phyloP scores from a whole-genome alignment of 305 asterid species.

The Stenogyne calaminthoides region DNA sequence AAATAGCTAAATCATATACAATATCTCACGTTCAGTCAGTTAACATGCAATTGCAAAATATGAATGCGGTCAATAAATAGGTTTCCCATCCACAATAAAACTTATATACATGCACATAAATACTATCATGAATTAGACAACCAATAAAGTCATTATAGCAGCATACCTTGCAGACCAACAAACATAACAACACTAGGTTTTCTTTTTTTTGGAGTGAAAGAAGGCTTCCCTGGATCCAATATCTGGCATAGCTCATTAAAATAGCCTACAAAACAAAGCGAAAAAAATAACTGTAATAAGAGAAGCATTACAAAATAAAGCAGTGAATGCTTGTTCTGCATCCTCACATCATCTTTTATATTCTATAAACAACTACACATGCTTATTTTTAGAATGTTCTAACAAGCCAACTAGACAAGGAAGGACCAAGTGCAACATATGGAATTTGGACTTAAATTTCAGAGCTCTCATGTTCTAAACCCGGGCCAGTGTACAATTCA shows the following conservation, averaged over 20 bases:
- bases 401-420: neutral
- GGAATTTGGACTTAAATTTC: neutral
- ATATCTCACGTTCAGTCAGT: neutral
- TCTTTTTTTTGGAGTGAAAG: conserved; percentile 86
- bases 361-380: neutral
- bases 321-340: conserved; percentile 1
- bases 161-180: conserved; percentile 95
- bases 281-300: neutral
- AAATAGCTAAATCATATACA: neutral
- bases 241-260: conserved; percentile 87
- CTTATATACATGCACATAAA: conserved; percentile 9
- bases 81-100: neutral
- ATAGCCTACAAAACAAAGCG: conserved; percentile 62
- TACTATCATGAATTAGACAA: conserved; percentile 14
- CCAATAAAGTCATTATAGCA: conserved; percentile 13
- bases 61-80: neutral
- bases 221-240: conserved; percentile 96
- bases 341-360: too few relatives aligned
- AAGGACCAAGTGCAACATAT: neutral
- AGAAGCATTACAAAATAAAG: neutral
- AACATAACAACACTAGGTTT: conserved; percentile 89
- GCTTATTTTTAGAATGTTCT: neutral
- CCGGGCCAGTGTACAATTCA: neutral
- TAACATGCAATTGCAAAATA: conserved; percentile 8
- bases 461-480: neutral